A percentile compares a stretch with the other conserved stretches of the same genome.
These are phyloP conservation scores for Kernera saxatilis DNA, from an alignment of 345 rosid genomes.

Conservation along the genomic window DNA sequence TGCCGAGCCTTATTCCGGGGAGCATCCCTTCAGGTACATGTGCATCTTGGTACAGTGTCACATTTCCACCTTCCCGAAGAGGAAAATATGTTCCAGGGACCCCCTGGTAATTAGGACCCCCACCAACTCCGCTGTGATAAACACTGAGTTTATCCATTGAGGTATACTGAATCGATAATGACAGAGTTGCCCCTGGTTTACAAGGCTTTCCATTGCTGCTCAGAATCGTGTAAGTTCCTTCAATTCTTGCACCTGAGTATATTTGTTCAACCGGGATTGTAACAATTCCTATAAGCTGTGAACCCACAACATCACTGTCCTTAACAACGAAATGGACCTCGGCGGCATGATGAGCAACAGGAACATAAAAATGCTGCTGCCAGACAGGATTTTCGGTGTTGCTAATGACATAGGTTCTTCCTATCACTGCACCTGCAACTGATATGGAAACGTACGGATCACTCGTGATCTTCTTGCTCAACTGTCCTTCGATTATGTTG, in stretches of 20 bases:
- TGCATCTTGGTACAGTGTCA: slow-evolving; percentile 94
- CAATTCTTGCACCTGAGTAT: slow-evolving; percentile 51
- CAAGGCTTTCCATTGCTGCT: slow-evolving; percentile 60
- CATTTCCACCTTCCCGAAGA: slow-evolving; percentile 71
- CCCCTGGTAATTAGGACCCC: slow-evolving; percentile 74
- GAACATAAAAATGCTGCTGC: slow-evolving; percentile 80
- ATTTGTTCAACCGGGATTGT: slow-evolving; percentile 76
- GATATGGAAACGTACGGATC: slow-evolving; percentile 88
- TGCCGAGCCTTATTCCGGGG: slow-evolving; percentile 54
- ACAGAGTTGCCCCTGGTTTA: slow-evolving; percentile 70
- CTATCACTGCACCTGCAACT: slow-evolving; percentile 57
- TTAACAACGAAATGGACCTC: slow-evolving; percentile 84
- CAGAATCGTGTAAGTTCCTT: slow-evolving; percentile 60
- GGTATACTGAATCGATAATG: slow-evolving; percentile 69
- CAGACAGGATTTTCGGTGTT: slow-evolving; percentile 84
- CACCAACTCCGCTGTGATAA: slow-evolving; percentile 78
- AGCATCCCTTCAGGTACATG: slow-evolving; percentile 84
- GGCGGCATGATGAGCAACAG: slow-evolving; percentile 81
- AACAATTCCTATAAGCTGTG: slow-evolving; percentile 76
- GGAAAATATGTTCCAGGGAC: slow-evolving; percentile 97
- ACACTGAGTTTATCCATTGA: slow-evolving; percentile 61
- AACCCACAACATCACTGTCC: slow-evolving; percentile 87
- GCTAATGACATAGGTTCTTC: slow-evolving; percentile 83
- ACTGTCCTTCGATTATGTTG: slow-evolving; percentile 46
- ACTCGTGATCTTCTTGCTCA: slow-evolving; percentile 60